phyloP scores from a whole-genome alignment of 1,284 basidiomycete genomes.

The Apiotrichum veenhuisii region DNA sequence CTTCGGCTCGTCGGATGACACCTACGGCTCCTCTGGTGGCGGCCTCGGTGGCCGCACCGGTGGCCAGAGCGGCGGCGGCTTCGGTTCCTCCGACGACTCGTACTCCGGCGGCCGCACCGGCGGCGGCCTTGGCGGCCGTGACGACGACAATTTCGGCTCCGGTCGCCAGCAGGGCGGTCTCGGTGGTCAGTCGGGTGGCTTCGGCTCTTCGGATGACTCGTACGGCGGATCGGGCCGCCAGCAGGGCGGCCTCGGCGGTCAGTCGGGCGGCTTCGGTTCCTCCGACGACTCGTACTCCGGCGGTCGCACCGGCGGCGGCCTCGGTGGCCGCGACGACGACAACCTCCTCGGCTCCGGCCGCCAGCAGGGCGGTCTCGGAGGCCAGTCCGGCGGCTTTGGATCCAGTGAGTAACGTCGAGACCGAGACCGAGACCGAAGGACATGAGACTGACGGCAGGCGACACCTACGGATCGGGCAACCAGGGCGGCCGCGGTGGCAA shows the following conservation, averaged over 20 bases:
- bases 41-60: no score
- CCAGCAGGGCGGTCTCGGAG: not conserved
- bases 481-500: not conserved
- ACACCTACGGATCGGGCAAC: not conserved
- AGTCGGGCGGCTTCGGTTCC: not conserved
- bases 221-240: slow-evolving; percentile 5
- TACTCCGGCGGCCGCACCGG: not conserved
- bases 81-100: not conserved
- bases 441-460: no score
- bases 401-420: no score
- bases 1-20: slow-evolving; percentile 1
- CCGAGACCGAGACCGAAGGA: no score
- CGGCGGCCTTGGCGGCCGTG: not conserved
- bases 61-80: not conserved
- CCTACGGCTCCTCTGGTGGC: not conserved
- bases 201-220: slow-evolving; percentile 6
- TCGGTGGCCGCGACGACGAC: not conserved
- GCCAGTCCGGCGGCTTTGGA: not conserved
- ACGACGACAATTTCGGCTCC: slow-evolving; percentile 10
- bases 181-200: not conserved
- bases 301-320: not conserved
- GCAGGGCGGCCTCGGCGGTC: not conserved
- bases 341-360: not conserved
- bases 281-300: slow-evolving; percentile 2
- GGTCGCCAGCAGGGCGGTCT: slow-evolving; percentile 3